These are phyloP conservation scores for Chlamydomonas incerta DNA, from an alignment of 139 green algal genomes.

Conservation along the genomic window DNA sequence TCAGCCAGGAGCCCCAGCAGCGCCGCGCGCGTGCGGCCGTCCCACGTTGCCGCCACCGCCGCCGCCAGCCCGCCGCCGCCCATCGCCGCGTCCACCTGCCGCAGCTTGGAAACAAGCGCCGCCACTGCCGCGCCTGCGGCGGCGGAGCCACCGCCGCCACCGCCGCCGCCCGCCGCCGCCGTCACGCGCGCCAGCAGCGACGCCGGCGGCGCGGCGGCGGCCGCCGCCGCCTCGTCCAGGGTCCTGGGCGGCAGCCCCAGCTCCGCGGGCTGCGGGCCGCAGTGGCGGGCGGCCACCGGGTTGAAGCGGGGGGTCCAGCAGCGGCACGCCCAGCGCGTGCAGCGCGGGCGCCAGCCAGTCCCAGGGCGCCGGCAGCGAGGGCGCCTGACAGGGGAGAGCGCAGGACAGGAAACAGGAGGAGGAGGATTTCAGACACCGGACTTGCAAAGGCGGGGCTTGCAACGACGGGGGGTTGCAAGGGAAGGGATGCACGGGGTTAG, in stretches of 20 bases:
- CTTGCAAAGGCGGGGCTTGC: too few relatives aligned
- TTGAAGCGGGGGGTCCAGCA: conserved; percentile 62
- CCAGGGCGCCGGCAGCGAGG: conserved; percentile 50
- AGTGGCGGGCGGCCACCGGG: not conserved
- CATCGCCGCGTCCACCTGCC: conserved; percentile 32
- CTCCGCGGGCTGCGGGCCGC: not conserved
- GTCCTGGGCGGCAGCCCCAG: not conserved
- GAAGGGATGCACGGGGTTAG: too few relatives aligned
- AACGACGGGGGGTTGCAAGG: too few relatives aligned
- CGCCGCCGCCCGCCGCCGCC: not conserved
- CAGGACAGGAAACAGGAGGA: not conserved
- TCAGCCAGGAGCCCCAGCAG: conserved; percentile 53
- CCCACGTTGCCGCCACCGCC: conserved; percentile 6
- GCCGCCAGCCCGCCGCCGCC: conserved; percentile 1
- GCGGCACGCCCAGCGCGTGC: conserved; percentile 40
- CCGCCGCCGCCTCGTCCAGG: conserved; percentile 1
- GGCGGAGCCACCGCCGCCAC: not conserved
- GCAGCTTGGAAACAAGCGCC: conserved; percentile 44
- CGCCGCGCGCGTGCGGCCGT: not conserved
- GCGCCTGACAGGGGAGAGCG: not conserved
- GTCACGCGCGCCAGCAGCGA: not conserved
- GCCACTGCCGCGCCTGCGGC: conserved; percentile 4
- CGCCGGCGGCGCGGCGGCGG: not conserved
- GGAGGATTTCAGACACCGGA: not conserved
- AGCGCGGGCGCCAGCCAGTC: conserved; percentile 55